These are phyloP conservation scores for Actinomortierella ambigua DNA, from an alignment of 371 early-diverging fungal species.

Conservation along the genomic window DNA sequence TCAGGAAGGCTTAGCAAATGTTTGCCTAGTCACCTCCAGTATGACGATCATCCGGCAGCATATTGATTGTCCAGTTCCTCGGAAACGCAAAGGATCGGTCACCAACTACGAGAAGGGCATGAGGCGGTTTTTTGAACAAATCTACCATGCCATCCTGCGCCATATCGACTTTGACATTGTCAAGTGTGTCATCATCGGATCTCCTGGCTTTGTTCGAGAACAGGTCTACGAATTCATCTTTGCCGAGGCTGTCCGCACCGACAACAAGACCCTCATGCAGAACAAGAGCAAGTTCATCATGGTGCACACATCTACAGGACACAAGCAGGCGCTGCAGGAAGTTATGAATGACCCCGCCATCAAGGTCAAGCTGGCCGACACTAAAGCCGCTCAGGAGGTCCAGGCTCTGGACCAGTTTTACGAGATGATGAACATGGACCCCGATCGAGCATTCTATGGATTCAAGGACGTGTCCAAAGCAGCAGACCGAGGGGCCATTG, in stretches of 20 bases:
- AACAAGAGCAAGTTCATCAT: constrained; percentile 86
- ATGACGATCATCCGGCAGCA: constrained; percentile 96
- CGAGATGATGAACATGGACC: constrained; percentile 85
- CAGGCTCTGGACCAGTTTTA: constrained; percentile 85
- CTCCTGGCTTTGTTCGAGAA: constrained; percentile 94
- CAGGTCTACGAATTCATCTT: constrained; percentile 85
- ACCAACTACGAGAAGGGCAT: constrained; percentile 91
- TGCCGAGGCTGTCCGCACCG: constrained; percentile 83
- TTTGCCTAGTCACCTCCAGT: constrained; percentile 91
- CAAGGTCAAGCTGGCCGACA: constrained; percentile 83
- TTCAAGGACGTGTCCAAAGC: constrained; percentile 85
- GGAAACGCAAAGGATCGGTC: constrained; percentile 90
- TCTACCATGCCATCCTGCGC: constrained; percentile 83
- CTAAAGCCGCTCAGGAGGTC: constrained; percentile 91
- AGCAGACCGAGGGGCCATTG: constrained; percentile 84
- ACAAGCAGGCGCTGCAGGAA: constrained; percentile 93
- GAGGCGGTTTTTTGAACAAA: constrained; percentile 87
- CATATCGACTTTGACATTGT: constrained; percentile 89
- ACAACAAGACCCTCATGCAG: constrained; percentile 81
- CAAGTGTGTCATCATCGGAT: constrained; percentile 92
- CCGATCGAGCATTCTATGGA: constrained; percentile 93
- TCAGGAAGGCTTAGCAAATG: constrained; percentile 94
- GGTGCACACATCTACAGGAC: constrained; percentile 93
- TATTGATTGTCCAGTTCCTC: constrained; percentile 89
- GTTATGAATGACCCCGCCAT: constrained; percentile 89